A percentile compares a stretch with the other conserved stretches of the same genome.
phyloP scores from a whole-genome alignment of 2,329 filamentous ascomycete genomes.

The Colletotrichum filicis region DNA sequence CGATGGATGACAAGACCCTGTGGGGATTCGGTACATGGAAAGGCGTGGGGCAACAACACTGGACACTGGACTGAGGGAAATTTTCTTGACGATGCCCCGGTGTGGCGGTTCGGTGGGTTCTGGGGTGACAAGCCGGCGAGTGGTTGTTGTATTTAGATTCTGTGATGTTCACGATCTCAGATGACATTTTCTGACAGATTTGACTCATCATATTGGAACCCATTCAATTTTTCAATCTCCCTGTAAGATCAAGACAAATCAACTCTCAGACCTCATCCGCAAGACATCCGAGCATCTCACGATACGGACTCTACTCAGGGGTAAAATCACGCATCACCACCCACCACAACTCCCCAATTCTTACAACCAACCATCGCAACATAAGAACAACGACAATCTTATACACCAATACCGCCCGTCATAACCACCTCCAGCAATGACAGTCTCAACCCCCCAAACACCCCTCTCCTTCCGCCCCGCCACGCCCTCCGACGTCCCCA shows the following conservation, averaged over 20 bases:
- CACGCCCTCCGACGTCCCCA: slow-evolving; percentile 43
- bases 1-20: background rate
- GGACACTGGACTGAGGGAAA: background rate
- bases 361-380: background rate
- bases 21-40: background rate
- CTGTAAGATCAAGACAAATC: background rate
- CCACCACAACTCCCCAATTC: background rate
- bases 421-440: background rate
- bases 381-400: background rate
- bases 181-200: background rate
- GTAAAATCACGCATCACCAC: background rate
- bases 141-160: background rate
- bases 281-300: background rate
- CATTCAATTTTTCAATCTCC: background rate
- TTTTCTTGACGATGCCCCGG: background rate
- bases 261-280: background rate
- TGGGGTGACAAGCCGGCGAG: background rate
- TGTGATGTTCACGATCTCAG: background rate
- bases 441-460: background rate
- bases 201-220: background rate
- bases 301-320: background rate
- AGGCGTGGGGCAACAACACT: background rate
- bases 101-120: background rate
- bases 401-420: background rate
- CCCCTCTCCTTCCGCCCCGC: slow-evolving; percentile 49